Base-by-base conservation (phyloP, 1,284 basidiomycete genomes). In the Trametes hirsuta region DNA sequence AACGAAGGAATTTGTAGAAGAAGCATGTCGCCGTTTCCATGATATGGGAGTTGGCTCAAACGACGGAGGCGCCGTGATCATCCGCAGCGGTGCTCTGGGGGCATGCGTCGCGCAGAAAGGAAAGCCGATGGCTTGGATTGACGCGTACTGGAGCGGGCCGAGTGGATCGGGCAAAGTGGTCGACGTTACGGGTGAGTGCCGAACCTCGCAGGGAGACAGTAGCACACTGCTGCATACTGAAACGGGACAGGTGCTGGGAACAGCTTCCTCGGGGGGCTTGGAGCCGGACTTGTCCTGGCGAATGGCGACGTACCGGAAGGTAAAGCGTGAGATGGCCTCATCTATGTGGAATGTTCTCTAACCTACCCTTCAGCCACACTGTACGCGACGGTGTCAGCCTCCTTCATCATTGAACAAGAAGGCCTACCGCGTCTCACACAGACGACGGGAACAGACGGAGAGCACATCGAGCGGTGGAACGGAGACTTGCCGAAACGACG, bases 181-280 rank as follows among this genome's bases (percentile, higher is more conserved):
- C 0, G 94, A 97, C 73, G 91, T 94, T 11, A 97, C 95, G 52
- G 93, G 93, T 47, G 15, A 18, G 11, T 36, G 42, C 34, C 37
- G 15, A 21, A 9, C 22, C 18, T 21, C 22, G 14, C 12, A 52
- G 15, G 5, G 10, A 6, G 30, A 22, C 47, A 48, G 6, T 48
- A n/a, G n/a, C 6, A 36, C 37, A 11, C 25, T 44, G 30, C n/a
- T 25, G 39, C 9, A 34, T 45, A 30, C 15, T 4, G 4, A 8
- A 11, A 37, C 8, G 30, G 30, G 30, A 45, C 21, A 92, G 92
- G 93, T 45, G 94, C 93, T 5, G 94, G 94, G 10, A 97, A 97
- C 74, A 84, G 86, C 52, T 97, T 95, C 72, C 76, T 96, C 36
- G 95, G 94, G 10, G 91, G 93, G 0, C 77, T 96, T 8, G 85